Percentiles rank a stretch among this genome's conserved stretches.
Evolutionary conservation across 1,139 yeast species (phyloP).

Genomic region (Suhomyces guaymorum): DNA sequence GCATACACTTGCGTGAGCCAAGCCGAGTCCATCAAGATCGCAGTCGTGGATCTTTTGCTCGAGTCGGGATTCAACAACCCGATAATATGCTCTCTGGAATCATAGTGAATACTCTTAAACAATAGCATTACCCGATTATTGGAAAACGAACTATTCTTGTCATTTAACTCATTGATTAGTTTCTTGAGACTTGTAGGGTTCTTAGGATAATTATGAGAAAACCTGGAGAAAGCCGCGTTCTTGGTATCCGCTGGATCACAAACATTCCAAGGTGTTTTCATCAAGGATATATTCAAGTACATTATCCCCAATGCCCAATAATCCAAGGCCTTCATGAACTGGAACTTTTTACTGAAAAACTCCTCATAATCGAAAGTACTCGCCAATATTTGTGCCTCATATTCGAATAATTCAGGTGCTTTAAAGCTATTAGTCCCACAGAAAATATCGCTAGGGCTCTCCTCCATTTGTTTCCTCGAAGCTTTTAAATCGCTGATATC

Average conservation of each 20-base stretch:
- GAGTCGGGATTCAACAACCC: slow-evolving; percentile 38
- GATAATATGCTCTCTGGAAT: slow-evolving; percentile 36
- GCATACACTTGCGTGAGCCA: slow-evolving; percentile 50
- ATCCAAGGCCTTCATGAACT: slow-evolving; percentile 32
- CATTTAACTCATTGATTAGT: slow-evolving; percentile 18
- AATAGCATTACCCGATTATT: slow-evolving; percentile 36
- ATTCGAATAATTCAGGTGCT: slow-evolving; percentile 52
- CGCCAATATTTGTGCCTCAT: slow-evolving; percentile 21
- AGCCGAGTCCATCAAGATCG: slow-evolving; percentile 31
- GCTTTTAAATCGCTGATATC: slow-evolving; percentile 26
- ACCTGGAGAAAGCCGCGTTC: slow-evolving; percentile 15
- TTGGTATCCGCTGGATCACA: slow-evolving; percentile 28
- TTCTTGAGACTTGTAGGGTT: slow-evolving; percentile 8
- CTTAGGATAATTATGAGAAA: slow-evolving; percentile 16
- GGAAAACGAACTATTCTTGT: slow-evolving; percentile 15
- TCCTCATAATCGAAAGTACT: slow-evolving; percentile 10
- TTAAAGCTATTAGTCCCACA: slow-evolving; percentile 57
- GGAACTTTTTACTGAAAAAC: slow-evolving; percentile 10
- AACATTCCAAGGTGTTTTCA: slow-evolving; percentile 51
- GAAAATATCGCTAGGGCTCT: slow-evolving; percentile 29
- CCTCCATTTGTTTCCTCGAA: slow-evolving; percentile 18
- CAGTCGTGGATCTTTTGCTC: slow-evolving; percentile 24
- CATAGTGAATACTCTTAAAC: slow-evolving; percentile 42
- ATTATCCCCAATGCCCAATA: slow-evolving; percentile 55
- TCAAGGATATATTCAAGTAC: slow-evolving; percentile 45